phyloP scores from a whole-genome alignment of 352 stramenopile genomes.

The Hyaloperonospora arabidopsidis region DNA sequence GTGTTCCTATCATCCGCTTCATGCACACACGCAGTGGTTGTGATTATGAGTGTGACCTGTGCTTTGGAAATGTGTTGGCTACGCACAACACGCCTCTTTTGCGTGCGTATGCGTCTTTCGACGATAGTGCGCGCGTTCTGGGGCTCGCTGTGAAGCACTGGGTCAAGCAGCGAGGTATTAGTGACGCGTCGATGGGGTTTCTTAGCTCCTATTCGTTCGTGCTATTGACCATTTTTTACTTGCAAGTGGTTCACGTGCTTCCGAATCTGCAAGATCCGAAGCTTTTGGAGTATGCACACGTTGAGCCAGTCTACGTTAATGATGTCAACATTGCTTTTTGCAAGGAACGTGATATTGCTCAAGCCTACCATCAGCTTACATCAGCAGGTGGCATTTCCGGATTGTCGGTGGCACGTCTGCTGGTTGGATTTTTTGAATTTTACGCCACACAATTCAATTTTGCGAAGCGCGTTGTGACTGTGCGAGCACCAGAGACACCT shows the following conservation, averaged over 20 bases:
- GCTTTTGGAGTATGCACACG: slow-evolving; percentile 36
- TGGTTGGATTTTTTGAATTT: slow-evolving; percentile 95
- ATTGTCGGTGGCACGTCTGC: slow-evolving; percentile 64
- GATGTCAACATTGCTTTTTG: slow-evolving; percentile 75
- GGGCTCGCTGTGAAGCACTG: slow-evolving; percentile 96
- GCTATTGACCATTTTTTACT: slow-evolving; percentile 94
- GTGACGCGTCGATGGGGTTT: slow-evolving; percentile 92
- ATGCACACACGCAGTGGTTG: slow-evolving; percentile 35
- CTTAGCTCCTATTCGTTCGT: slow-evolving; percentile 98
- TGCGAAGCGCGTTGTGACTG: slow-evolving; percentile 86
- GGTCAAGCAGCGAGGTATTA: slow-evolving; percentile 95
- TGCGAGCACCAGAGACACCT: slow-evolving; percentile 55
- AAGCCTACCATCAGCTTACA: slow-evolving; percentile 30
- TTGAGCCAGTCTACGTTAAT: slow-evolving; percentile 35
- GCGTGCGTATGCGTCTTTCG: slow-evolving; percentile 66
- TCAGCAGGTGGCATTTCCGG: not conserved
- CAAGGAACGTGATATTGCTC: slow-evolving; percentile 28
- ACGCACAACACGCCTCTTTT: slow-evolving; percentile 76
- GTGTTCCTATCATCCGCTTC: slow-evolving; percentile 80
- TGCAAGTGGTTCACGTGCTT: slow-evolving; percentile 88
- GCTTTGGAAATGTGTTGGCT: slow-evolving; percentile 78
- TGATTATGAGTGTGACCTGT: slow-evolving; percentile 69
- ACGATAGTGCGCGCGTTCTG: slow-evolving; percentile 76
- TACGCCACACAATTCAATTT: slow-evolving; percentile 96
- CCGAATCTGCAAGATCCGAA: slow-evolving; percentile 90